These are phyloP conservation scores for Hortaea sp. DNA, from an alignment of 2,329 filamentous ascomycete genomes.

Conservation along the genomic window DNA sequence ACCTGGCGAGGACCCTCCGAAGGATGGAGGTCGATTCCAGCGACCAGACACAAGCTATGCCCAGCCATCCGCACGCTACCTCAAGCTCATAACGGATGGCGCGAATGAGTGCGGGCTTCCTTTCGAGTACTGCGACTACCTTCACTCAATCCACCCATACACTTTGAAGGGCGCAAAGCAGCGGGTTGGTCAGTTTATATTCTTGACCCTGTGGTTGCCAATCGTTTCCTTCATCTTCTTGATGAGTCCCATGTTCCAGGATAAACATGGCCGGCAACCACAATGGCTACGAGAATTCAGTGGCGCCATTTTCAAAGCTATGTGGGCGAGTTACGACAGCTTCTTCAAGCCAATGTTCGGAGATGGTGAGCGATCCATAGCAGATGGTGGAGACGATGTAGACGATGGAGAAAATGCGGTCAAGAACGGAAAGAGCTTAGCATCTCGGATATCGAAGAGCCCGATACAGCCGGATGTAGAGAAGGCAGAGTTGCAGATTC, in stretches of 20 bases:
- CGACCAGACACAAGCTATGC: slow-evolving; percentile 63
- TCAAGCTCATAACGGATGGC: slow-evolving; percentile 69
- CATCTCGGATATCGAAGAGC: background rate
- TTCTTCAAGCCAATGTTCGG: slow-evolving; percentile 63
- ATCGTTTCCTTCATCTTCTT: slow-evolving; percentile 45
- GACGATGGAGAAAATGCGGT: background rate
- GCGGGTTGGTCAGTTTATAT: slow-evolving; percentile 51
- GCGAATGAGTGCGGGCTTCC: slow-evolving; percentile 74
- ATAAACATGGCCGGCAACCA: slow-evolving; percentile 58
- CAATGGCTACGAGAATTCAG: slow-evolving; percentile 51
- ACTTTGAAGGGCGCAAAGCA: slow-evolving; percentile 58
- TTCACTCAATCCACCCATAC: slow-evolving; percentile 61
- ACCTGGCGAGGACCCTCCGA: slow-evolving; percentile 20
- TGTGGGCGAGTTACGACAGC: slow-evolving; percentile 57
- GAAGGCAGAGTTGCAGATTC: background rate
- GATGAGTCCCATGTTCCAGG: slow-evolving; percentile 43
- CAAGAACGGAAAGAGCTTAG: background rate
- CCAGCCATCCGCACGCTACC: slow-evolving; percentile 73
- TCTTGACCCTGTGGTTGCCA: slow-evolving; percentile 52
- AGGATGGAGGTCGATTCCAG: slow-evolving; percentile 34
- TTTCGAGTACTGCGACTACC: slow-evolving; percentile 62
- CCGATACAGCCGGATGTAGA: slow-evolving; percentile 1
- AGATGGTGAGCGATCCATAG: slow-evolving; percentile 64
- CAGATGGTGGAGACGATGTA: slow-evolving; percentile 14
- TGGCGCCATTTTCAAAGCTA: slow-evolving; percentile 43